Conservation (phyloP, 2,329 filamentous ascomycete genomes). For the Verticillium nubilum region DNA sequence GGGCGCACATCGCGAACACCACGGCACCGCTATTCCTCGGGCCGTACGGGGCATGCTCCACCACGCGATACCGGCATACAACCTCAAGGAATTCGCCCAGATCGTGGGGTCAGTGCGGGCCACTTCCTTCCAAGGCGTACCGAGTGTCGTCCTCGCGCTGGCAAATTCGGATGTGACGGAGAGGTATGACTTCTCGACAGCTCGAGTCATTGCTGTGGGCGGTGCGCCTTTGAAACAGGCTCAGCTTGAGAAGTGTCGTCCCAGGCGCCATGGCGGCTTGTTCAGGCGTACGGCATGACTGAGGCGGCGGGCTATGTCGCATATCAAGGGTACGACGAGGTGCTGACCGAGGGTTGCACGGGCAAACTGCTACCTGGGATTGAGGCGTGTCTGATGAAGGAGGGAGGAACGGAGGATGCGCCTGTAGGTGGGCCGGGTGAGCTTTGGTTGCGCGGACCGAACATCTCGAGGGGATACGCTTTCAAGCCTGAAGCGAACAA, state of each 20-base stretch:
- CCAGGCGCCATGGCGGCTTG: constrained; percentile 25
- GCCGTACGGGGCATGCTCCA: constrained; percentile 36
- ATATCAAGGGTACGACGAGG: constrained; percentile 28
- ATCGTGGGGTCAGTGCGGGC: constrained; percentile 28
- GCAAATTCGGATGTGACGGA: constrained; percentile 27
- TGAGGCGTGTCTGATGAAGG: constrained; percentile 31
- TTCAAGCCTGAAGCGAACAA: constrained; percentile 31
- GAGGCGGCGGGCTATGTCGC: constrained; percentile 37
- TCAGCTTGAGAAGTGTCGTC: constrained; percentile 22
- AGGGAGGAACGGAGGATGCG: constrained; percentile 27
- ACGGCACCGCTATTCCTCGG: constrained; percentile 35
- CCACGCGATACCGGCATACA: constrained; percentile 34
- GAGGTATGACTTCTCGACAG: constrained; percentile 29
- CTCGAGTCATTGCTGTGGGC: constrained; percentile 29
- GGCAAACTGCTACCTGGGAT: constrained; percentile 31
- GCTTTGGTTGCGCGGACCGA: constrained; percentile 36
- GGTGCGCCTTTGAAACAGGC: constrained; percentile 27
- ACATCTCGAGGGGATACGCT: constrained; percentile 35
- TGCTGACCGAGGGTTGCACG: constrained; percentile 23
- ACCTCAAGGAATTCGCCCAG: constrained; percentile 25
- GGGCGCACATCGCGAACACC: constrained; percentile 37
- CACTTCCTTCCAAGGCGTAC: constrained; percentile 33
- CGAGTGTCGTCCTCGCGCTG: constrained; percentile 29
- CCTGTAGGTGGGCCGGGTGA: constrained; percentile 31
- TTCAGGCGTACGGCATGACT: constrained; percentile 40